Base-by-base conservation (phyloP, 1,284 basidiomycete genomes). In the Pseudozyma hubeiensis region DNA sequence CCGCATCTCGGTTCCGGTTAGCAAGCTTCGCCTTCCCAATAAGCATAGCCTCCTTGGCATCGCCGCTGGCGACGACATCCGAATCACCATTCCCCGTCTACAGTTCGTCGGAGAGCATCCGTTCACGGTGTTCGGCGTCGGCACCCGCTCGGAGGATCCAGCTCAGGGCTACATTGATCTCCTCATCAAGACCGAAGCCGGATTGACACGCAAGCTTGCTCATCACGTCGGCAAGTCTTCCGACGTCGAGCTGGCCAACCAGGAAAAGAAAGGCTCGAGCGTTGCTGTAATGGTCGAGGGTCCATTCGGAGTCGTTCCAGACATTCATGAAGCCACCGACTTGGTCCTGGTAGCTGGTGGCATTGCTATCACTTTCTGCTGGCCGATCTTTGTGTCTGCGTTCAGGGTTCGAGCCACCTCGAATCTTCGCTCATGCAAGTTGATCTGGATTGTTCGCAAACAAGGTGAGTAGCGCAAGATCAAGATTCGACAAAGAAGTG, bases 81-180 rank as follows among this genome's bases (percentile, higher is more conserved):
- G 65, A 4, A 55, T 79, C 51, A 72, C 64, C 9, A 53, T 78
- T 7, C 74, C 77, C 1, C 55, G 65, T 10, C 17, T 76, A 30
- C 73, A 79, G 37, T 64, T 55, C 53, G 64, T 77, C 7, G 59
- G 64, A 7, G 64, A 72, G 24, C 78, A 79, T 58, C 78, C 78
- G 16, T 79, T 79, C 62, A 64, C 78, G 6, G 69, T 79, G 5
- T 58, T 73, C 8, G 30, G 47, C 0, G 55, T 59, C 11, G 73
- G 70, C 2, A 44, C 34, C 14, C 33, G 30, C 7, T 17, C 19
- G 7, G 47, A 64, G 7, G 48, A 65, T n/a, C 40, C 52, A 4
- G n/a, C 50, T 4, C 47, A 48, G 17, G 66, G 63, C 37, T 68
- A 48, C 34, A 47, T 72, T 13, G 75, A 76, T 17, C 44, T 79